Percentiles rank a stretch among this genome's conserved stretches.
Conservation (phyloP, 768 basidiomycete species). For the Amanita pseudoporphyria region DNA sequence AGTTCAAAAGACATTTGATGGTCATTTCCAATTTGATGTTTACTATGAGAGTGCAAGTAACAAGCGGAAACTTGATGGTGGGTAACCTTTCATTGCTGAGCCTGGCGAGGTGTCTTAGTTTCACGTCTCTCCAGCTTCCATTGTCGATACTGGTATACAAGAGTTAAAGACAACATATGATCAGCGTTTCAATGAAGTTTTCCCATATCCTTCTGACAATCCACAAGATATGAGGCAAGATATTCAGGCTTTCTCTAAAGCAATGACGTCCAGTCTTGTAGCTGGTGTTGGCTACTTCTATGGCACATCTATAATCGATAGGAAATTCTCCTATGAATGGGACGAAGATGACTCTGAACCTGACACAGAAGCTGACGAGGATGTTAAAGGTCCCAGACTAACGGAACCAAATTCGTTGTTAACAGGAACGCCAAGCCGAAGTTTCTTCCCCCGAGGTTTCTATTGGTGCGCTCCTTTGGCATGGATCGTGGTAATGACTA, state of each 20-base stretch:
- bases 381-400: constrained; percentile 45
- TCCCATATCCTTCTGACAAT: constrained; percentile 59
- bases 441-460: constrained; percentile 96
- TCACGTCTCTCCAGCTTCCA: constrained; percentile 33
- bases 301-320: constrained; percentile 80
- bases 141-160: constrained; percentile 61
- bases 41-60: constrained; percentile 74
- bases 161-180: constrained; percentile 53
- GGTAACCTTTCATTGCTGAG: constrained; percentile 15
- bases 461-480: constrained; percentile 59
- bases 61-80: constrained; percentile 56
- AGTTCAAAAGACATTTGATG: constrained; percentile 80
- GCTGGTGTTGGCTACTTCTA: constrained; percentile 96
- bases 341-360: constrained; percentile 52
- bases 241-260: constrained; percentile 71
- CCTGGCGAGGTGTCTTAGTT: background rate
- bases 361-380: constrained; percentile 28
- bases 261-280: constrained; percentile 82
- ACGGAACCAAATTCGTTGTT: constrained; percentile 71
- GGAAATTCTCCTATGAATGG: constrained; percentile 83
- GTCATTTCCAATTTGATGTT: constrained; percentile 83
- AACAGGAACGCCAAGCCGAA: constrained; percentile 91
- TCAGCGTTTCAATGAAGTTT: constrained; percentile 55
- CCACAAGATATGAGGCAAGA: constrained; percentile 34
- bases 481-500: constrained; percentile 5